A percentile compares a stretch with the other conserved stretches of the same genome.
Conservation (phyloP, 306 rosid species). For the Cicer pinnatifidum region DNA sequence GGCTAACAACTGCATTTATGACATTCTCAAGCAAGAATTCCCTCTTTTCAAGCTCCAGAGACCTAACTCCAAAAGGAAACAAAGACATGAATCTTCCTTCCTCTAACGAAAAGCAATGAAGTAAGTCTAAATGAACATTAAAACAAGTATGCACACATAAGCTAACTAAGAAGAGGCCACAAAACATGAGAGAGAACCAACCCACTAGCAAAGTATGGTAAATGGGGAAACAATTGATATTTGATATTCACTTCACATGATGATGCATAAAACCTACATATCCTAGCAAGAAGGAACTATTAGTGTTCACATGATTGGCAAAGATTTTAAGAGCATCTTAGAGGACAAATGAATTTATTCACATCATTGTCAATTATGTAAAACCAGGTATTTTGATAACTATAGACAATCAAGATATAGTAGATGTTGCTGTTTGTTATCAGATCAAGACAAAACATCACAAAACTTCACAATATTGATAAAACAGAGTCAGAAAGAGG, state of each 20-base stretch:
- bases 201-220: conserved; percentile 28
- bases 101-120: conserved; percentile 35
- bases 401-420: background rate
- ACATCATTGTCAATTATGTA: conserved; percentile 1
- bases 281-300: conserved; percentile 22
- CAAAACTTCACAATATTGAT: background rate
- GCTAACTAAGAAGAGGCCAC: conserved; percentile 13
- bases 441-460: conserved; percentile 1
- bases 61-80: conserved; percentile 56
- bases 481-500: background rate
- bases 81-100: conserved; percentile 39
- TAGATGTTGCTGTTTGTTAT: background rate
- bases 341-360: conserved; percentile 7
- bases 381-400: conserved; percentile 9
- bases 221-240: conserved; percentile 26
- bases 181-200: conserved; percentile 18
- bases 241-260: conserved; percentile 28
- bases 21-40: conserved; percentile 91
- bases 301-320: conserved; percentile 5
- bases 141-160: conserved; percentile 32
- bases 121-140: conserved; percentile 28
- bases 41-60: conserved; percentile 84
- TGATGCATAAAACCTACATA: background rate
- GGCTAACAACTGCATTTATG: conserved; percentile 97
- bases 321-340: background rate